These are phyloP conservation scores for Epichloe gansuensis DNA, from an alignment of 2,329 filamentous ascomycete genomes.

Conservation along the genomic window DNA sequence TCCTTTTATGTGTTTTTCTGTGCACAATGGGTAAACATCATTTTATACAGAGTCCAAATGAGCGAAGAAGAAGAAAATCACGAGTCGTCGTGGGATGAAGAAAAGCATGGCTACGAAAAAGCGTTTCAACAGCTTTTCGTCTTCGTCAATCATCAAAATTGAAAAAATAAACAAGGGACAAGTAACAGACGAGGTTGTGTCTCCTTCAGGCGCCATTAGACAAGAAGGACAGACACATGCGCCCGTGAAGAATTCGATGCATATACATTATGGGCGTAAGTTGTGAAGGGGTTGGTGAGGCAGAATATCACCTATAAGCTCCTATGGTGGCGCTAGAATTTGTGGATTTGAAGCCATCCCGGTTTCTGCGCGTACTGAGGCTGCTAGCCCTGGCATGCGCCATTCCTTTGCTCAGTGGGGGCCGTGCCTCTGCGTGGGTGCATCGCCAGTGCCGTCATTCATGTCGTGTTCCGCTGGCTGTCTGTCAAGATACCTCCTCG, in stretches of 20 bases:
- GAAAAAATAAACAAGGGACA: constrained; percentile 7
- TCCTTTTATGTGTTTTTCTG: neutral
- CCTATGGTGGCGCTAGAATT: constrained; percentile 28
- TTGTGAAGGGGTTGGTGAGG: constrained; percentile 15
- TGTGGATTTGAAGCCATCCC: constrained; percentile 26
- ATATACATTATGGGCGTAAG: constrained; percentile 15
- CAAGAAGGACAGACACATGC: neutral
- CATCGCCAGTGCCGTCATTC: neutral
- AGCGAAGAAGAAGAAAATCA: constrained; percentile 2
- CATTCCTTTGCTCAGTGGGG: constrained; percentile 30
- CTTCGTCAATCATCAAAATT: constrained; percentile 15
- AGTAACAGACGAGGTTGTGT: constrained; percentile 5
- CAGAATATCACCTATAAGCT: constrained; percentile 32
- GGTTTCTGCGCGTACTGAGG: constrained; percentile 30
- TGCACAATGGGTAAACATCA: neutral
- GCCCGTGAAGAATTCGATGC: neutral
- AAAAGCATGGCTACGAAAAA: constrained; percentile 1
- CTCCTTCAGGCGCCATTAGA: neutral
- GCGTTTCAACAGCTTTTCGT: constrained; percentile 5
- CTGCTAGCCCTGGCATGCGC: constrained; percentile 34
- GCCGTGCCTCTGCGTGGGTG: constrained; percentile 6
- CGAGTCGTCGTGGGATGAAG: constrained; percentile 4
- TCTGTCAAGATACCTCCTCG: constrained; percentile 39
- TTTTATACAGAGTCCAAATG: neutral
- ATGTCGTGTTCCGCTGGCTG: constrained; percentile 28